Base-by-base conservation (phyloP, 1,284 basidiomycete genomes). In the Ceratobasidium papillatum region DNA sequence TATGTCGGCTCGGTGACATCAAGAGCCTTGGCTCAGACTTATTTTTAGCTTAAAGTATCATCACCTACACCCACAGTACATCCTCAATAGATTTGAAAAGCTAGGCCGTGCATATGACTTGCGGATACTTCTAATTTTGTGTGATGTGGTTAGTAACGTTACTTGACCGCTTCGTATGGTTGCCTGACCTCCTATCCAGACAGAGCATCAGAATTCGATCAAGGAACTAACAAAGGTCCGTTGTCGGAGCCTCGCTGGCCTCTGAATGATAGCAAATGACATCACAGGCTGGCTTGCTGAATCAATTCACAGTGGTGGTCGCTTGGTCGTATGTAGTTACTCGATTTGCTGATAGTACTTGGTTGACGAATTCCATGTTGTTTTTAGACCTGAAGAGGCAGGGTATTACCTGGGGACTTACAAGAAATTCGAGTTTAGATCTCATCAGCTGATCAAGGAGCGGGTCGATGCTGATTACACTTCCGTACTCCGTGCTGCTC, bases 51-150 rank as follows among this genome's bases (percentile, higher is more conserved):
- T 99, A 75, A 93, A 92, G 78, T 99, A 99, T 79, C 96, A 99
- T 80, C 92, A 96, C 32, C 86, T 99, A 19, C 98, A 99, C 82
- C 98, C 98, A 3, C 98, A 99, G 82, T 99, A 99, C 81, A 92
- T 99, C 75, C 93, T 96, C 80, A 87, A 88, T 56, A 90, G 98
- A 2, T 96, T 99, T 75, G 91, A 94, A 79, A 92, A 91, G 78
- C 88, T 99, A 19, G 91, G 90, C 2, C 87, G 88, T 51, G 88
- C 90, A 14, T 99, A 95, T 81, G 93, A 89, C 68, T 86, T 98
- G 0, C 86, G 98, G 51, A 88, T 99, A 54, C 84, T 99, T n/a
- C 86, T 99, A 17, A 86, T 99, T 45, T 85, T 96, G 78, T 99
- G 95, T 80, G 98, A 99, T 83, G 90, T 98, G 61, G 95, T 96